phyloP scores from a whole-genome alignment of 179 eudicot species.

The Vitellaria paradoxa region DNA sequence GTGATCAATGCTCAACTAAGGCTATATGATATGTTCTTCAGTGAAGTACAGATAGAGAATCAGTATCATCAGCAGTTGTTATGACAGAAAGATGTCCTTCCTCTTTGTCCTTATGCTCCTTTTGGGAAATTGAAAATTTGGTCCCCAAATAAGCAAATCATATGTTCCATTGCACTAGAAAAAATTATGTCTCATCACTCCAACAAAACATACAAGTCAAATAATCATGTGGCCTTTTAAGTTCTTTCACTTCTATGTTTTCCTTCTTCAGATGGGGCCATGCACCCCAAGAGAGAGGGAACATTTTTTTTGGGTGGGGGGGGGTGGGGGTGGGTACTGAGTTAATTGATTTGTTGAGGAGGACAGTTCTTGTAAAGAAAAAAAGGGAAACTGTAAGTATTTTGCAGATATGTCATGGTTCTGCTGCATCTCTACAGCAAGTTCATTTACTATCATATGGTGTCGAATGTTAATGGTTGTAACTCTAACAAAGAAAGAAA shows the following conservation, averaged over 20 bases:
- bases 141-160: no score
- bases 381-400: background rate
- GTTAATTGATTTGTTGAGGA: background rate
- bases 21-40: background rate
- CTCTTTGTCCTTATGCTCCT: background rate
- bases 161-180: no score
- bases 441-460: background rate
- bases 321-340: background rate
- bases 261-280: conserved; percentile 4
- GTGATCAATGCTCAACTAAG: background rate
- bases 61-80: background rate
- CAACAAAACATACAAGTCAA: no score
- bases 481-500: no score
- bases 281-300: background rate
- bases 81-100: background rate
- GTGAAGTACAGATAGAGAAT: background rate
- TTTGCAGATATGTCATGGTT: background rate
- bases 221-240: background rate
- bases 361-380: background rate
- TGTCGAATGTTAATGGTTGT: no score
- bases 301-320: background rate
- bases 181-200: no score
- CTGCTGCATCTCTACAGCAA: background rate
- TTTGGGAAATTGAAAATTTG: background rate
- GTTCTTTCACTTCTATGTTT: background rate